Conservation (phyloP, 2,329 filamentous ascomycete genomes). For the Fusarium sp. region DNA sequence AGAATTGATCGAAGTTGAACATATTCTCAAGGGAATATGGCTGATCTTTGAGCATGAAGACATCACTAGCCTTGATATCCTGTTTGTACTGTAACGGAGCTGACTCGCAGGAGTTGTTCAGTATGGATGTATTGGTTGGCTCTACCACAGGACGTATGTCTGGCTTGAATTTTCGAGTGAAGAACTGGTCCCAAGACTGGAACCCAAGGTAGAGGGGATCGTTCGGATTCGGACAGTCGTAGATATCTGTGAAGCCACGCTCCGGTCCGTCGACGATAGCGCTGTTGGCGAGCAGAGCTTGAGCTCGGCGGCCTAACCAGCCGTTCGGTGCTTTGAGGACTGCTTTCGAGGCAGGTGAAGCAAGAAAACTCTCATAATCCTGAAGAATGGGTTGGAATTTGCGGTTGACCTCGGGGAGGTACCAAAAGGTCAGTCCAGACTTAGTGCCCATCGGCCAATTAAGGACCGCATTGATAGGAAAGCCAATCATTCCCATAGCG, state of each 20-base stretch:
- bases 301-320: neutral
- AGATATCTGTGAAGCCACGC: neutral
- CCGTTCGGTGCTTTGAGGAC: neutral
- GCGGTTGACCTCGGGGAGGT: neutral
- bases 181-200: neutral
- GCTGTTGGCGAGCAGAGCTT: rapidly evolving
- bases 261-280: neutral
- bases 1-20: constrained; percentile 61
- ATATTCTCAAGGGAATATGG: constrained; percentile 71
- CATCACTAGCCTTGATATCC: constrained; percentile 62
- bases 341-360: neutral
- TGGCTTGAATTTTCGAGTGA: neutral
- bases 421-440: neutral
- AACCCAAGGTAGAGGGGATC: neutral
- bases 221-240: neutral
- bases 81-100: constrained; percentile 60
- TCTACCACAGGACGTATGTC: neutral
- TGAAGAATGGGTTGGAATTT: neutral
- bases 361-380: neutral
- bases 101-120: constrained; percentile 57
- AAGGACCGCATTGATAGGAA: neutral
- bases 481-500: neutral
- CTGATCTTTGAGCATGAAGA: constrained; percentile 74
- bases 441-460: neutral
- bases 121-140: neutral